Base-by-base conservation (phyloP, 176 grass and related monocot species). In the Oryza australiensis region DNA sequence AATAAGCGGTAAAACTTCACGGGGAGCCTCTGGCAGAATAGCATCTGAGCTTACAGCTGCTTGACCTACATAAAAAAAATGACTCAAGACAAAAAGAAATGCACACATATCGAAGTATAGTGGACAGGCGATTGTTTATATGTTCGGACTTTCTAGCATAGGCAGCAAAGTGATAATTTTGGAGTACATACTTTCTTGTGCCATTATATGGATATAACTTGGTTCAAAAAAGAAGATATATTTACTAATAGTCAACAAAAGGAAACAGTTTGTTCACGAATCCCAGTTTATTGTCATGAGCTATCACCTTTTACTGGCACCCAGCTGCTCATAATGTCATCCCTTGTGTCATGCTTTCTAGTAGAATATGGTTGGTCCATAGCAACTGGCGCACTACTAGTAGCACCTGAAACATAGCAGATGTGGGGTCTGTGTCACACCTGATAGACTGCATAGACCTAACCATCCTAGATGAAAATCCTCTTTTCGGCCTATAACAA, bases 1-100 rank as follows among this genome's bases (percentile, higher is more conserved):
- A 43, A 94, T 80, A 34, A 89, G 76, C 72, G 88, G 90, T 42
- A 91, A 80, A 84, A 86, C 37, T 10, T 89, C 80, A 9, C 83
- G 72, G 48, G 75, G 76, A 74, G 59, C 86, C 73, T 83, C 88
- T 77, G 73, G 86, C 26, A 85, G 34, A 62, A 83, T 82, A 51
- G 82, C 62, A 27, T 82, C 82, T 0, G 41, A 33, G 9, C 82
- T 86, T 23, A 51, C 26, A 70, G 65, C 27, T 76, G 79, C 72
- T 86, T 83, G 82, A n/a, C 67, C 84, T 82, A 22, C 68, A 74
- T 81, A 68, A 81, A 80, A 38, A 80, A 55, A 18, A 12, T 12
- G 10, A 53, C 32, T 70, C 35, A 60, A 60, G 26, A 70, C 35
- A 72, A 27, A 4, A 37, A 2, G 1, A 37, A 16, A 72, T 28